phyloP scores from a whole-genome alignment of 441 rosid genomes.

The Breynia disticha region DNA sequence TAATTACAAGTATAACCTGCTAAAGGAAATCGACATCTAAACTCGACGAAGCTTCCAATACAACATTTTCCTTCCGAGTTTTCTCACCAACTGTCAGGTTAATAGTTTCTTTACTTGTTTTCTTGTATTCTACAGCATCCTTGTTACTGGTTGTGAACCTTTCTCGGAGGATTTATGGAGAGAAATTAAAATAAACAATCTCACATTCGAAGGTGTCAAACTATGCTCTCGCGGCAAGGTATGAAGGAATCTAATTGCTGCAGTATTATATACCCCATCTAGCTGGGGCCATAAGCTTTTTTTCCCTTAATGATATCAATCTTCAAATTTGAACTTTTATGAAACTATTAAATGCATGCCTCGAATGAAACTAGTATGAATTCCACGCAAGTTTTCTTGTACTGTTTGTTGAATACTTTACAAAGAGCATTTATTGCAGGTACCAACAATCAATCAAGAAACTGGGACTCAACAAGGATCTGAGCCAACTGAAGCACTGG shows the following conservation, averaged over 20 bases:
- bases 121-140: constrained; percentile 41
- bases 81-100: no score
- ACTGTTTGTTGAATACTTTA: not conserved
- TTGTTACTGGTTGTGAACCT: constrained; percentile 69
- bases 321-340: no score
- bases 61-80: no score
- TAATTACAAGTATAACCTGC: no score
- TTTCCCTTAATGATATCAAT: no score
- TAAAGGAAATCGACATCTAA: no score
- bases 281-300: no score
- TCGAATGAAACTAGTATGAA: not conserved
- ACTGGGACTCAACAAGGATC: constrained; percentile 45
- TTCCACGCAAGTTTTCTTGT: not conserved
- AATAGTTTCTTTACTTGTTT: constrained; percentile 6
- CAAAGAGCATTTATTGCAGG: constrained; percentile 23
- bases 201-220: constrained; percentile 51
- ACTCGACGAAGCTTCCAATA: no score
- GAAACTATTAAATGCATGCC: no score
- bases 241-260: not conserved
- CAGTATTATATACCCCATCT: no score
- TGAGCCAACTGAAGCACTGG: constrained; percentile 66
- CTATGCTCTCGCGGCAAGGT: constrained; percentile 46
- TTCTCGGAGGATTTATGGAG: constrained; percentile 80
- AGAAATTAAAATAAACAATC: constrained; percentile 42
- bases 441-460: constrained; percentile 65